Evolutionary conservation across 352 stramenopile species (phyloP), one percentile per base, ranked within the genome.

Genomic region (Pythium scleroteichum): DNA sequence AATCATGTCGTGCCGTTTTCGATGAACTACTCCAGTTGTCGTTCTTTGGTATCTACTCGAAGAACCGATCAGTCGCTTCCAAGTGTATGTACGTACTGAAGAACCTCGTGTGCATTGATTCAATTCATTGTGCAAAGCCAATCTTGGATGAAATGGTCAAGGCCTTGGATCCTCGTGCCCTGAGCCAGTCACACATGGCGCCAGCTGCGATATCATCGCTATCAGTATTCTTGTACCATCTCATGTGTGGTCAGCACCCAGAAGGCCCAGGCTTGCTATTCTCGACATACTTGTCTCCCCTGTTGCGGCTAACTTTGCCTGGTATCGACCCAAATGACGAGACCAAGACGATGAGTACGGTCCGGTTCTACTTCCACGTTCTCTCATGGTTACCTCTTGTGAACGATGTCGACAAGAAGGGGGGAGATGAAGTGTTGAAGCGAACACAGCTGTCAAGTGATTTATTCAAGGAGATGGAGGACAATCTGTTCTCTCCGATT

Each of bases 261-360:
- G 39, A 73, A 19, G 75, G 72, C 14, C 75, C 63, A 4, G 78
- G 74, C 0, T 24, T 87, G 24, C 79, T 89, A 49, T 88, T 86
- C 27, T 64, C 72, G 14, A 83, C 65, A 23, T 85, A 89, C 17
- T 51, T 92, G 39, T 60, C 82, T 27, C 73, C 76, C 23, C 64
- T 90, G 8, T 29, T 92, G 54, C 73, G 79, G 20, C 60, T 87
- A 42, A 90, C 82, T 8, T 63, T 92, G 7, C 76, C 80, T 4
- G 82, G 82, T 4, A 90, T 92, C 63, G 82, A 92, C 54, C 67
- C 78, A 10, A 92, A 92, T 20, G 82, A 92, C 53, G 78, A 92
- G 42, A 83, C 76, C 54, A 92, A 92, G 66, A 92, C 82, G 0
- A 68, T 75, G 32, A 73, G 74, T 0, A 92, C 82, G 19, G 53